A percentile compares a stretch with the other conserved stretches of the same genome.
These are phyloP conservation scores for Cladosporium phlei DNA, from an alignment of 2,329 filamentous ascomycete genomes.

Conservation along the genomic window DNA sequence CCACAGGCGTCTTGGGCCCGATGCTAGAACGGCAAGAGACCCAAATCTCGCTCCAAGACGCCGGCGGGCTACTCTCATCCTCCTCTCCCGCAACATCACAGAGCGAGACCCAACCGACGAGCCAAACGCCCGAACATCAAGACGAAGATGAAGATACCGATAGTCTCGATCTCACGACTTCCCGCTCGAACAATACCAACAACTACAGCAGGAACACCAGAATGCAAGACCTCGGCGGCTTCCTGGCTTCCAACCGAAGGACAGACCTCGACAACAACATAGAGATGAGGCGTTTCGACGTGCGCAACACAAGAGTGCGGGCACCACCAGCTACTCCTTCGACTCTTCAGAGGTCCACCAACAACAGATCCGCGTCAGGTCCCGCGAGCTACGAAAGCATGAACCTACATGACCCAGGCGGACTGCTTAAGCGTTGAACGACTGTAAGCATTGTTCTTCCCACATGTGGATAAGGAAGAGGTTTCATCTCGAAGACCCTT, in stretches of 20 bases:
- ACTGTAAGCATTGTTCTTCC: too few species aligned
- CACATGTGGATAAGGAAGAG: too few species aligned
- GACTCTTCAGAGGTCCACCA: not conserved
- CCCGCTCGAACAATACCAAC: conserved; percentile 14
- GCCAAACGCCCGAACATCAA: not conserved
- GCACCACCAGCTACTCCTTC: not conserved
- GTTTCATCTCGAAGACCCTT: too few species aligned
- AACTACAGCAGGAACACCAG: too few species aligned
- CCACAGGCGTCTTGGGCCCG: conserved; percentile 25
- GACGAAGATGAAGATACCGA: not conserved
- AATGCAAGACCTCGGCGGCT: conserved; percentile 11
- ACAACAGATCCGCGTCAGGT: too few species aligned
- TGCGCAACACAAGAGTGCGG: not conserved
- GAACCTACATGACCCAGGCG: not conserved
- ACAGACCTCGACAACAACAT: not conserved
- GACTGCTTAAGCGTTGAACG: not conserved
- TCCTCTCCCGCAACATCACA: not conserved
- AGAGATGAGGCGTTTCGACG: not conserved
- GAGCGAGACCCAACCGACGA: not conserved
- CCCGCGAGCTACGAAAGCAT: not conserved
- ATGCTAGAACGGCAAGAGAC: conserved; percentile 27
- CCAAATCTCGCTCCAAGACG: conserved; percentile 29
- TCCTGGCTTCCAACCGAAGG: conserved; percentile 1
- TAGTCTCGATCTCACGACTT: not conserved
- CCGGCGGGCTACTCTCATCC: conserved; percentile 25